Conservation (phyloP, 805 yeast species). For the Myxozyma lipomycoides region DNA sequence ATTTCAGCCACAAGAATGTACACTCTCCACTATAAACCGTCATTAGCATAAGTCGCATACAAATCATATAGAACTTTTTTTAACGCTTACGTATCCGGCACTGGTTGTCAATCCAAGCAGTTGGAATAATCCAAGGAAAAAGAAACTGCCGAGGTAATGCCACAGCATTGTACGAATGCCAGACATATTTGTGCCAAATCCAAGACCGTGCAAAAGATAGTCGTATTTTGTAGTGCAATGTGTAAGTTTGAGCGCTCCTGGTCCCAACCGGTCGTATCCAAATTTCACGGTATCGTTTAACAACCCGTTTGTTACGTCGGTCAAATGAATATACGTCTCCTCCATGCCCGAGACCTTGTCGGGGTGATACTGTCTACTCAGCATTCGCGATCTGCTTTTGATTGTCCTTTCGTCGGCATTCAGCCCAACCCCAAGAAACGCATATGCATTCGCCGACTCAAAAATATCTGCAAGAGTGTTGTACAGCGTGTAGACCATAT, state of each 20-base stretch:
- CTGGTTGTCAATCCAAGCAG: constrained; percentile 14
- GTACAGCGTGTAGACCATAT: constrained; percentile 28
- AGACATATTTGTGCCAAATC: background rate
- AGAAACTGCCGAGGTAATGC: constrained; percentile 23
- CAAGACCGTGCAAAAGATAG: constrained; percentile 13
- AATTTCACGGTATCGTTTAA: constrained; percentile 74
- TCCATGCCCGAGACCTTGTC: constrained; percentile 34
- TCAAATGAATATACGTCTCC: constrained; percentile 48
- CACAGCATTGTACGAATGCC: background rate
- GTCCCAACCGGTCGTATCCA: constrained; percentile 79
- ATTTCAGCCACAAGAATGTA: constrained; percentile 24
- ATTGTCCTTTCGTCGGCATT: constrained; percentile 27
- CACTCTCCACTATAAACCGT: constrained; percentile 29
- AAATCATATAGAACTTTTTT: too few relatives aligned
- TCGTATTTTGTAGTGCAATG: constrained; percentile 11
- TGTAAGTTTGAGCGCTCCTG: constrained; percentile 60
- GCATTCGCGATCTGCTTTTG: constrained; percentile 27
- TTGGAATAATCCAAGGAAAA: constrained; percentile 21
- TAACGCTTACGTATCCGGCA: too few relatives aligned
- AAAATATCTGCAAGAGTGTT: constrained; percentile 27
- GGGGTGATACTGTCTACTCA: constrained; percentile 36
- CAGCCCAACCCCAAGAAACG: constrained; percentile 27
- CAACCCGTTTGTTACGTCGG: constrained; percentile 72
- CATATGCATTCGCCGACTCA: constrained; percentile 27
- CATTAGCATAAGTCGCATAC: background rate